These are phyloP conservation scores for Solanum rostratum DNA, from an alignment of 257 asterid genomes.

Conservation along the genomic window DNA sequence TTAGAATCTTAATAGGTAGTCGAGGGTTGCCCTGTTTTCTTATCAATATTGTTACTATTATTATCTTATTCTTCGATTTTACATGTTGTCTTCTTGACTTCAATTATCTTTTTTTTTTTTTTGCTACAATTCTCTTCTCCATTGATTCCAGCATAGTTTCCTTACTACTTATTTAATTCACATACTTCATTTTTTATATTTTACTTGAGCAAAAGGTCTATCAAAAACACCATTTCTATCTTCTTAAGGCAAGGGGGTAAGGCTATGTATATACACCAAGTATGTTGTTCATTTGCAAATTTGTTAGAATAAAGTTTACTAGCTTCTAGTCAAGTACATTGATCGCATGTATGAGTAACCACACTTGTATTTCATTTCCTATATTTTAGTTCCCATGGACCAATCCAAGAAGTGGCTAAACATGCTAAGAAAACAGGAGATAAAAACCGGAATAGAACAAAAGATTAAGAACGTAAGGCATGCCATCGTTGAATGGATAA, in stretches of 20 bases:
- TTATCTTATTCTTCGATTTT: background rate
- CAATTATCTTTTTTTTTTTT: background rate
- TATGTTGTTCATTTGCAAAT: too few relatives aligned
- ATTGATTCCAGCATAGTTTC: background rate
- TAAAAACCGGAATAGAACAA: background rate
- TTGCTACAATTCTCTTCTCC: background rate
- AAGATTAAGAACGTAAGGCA: background rate
- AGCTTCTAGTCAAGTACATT: background rate
- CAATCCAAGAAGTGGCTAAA: background rate
- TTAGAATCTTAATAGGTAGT: background rate
- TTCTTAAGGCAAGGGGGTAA: background rate
- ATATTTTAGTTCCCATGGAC: background rate
- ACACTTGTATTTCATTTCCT: background rate
- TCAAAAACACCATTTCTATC: background rate
- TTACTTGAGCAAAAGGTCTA: background rate
- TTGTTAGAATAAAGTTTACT: background rate
- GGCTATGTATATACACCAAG: too few relatives aligned
- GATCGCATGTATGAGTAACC: background rate
- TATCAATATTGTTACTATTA: background rate
- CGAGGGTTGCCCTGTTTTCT: background rate
- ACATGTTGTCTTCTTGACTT: background rate
- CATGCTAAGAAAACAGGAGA: background rate
- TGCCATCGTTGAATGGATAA: background rate
- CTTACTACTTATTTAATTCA: background rate
- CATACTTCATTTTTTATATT: accelerated